These are phyloP conservation scores for Silene conica DNA, from an alignment of 148 eudicot genomes.

Conservation along the genomic window DNA sequence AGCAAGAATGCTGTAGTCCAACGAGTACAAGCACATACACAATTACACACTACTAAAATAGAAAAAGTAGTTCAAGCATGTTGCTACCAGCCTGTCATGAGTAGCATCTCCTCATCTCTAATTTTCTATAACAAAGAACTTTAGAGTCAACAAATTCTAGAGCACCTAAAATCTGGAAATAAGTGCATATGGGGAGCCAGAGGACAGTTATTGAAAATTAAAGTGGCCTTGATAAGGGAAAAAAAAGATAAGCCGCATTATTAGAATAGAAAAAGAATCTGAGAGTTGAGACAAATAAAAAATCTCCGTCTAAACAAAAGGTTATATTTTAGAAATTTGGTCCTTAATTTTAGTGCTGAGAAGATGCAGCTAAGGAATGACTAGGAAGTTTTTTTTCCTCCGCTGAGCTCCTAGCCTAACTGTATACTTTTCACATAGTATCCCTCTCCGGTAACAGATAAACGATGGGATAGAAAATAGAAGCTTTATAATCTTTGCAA, in stretches of 20 bases:
- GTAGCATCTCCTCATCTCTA: not conserved
- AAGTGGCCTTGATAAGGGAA: not conserved
- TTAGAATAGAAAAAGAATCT: not conserved
- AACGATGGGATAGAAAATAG: not conserved
- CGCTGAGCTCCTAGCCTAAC: not conserved
- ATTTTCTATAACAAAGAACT: not conserved
- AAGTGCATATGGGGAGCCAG: not conserved
- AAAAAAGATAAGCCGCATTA: not conserved
- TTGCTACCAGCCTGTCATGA: not conserved
- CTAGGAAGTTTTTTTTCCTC: not conserved
- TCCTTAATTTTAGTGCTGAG: not conserved
- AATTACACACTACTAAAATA: not conserved
- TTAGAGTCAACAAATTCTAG: not conserved
- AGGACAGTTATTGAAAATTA: not conserved
- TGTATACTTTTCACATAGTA: not conserved
- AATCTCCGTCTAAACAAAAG: not conserved
- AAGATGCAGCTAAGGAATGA: not conserved
- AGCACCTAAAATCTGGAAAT: not conserved
- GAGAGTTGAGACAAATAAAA: not conserved
- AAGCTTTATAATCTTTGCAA: not conserved
- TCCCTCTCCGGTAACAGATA: not conserved
- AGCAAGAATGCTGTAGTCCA: not conserved
- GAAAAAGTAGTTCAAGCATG: not conserved
- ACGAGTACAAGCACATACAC: not conserved
- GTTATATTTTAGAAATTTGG: not conserved